A percentile compares a stretch with the other conserved stretches of the same genome.
These are phyloP conservation scores for Capsella bursapastoris DNA, from an alignment of 345 rosid genomes.

Conservation along the genomic window DNA sequence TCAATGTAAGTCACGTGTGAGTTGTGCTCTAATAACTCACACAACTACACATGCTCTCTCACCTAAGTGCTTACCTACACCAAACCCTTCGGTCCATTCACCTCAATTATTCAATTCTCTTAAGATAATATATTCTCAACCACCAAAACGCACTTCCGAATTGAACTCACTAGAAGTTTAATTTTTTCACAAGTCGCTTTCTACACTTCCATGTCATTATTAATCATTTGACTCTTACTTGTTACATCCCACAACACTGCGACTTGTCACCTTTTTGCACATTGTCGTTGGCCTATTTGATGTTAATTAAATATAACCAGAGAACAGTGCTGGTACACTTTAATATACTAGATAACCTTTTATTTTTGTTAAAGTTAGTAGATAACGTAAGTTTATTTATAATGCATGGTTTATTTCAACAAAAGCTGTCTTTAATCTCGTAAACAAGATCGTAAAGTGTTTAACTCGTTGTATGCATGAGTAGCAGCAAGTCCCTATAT, in stretches of 20 bases:
- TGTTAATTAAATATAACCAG: too few species aligned
- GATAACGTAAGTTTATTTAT: background rate
- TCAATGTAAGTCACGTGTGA: conserved; percentile 28
- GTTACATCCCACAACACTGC: background rate
- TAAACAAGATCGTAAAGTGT: background rate
- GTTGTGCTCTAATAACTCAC: conserved; percentile 20
- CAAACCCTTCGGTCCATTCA: conserved; percentile 23
- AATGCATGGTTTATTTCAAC: background rate
- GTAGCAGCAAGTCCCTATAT: too few species aligned
- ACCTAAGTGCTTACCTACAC: conserved; percentile 19
- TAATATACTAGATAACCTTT: too few species aligned
- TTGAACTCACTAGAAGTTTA: conserved; percentile 17
- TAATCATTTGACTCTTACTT: conserved; percentile 11
- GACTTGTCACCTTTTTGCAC: conserved; percentile 3
- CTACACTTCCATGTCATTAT: background rate
- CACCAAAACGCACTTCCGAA: conserved; percentile 34
- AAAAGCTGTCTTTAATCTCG: background rate
- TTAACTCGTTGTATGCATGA: background rate
- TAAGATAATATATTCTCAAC: conserved; percentile 24
- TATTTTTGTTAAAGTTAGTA: too few species aligned
- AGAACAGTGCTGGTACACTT: too few species aligned
- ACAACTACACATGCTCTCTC: background rate
- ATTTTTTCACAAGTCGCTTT: conserved; percentile 2
- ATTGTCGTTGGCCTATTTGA: too few species aligned
- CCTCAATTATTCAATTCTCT: background rate